These are phyloP conservation scores for Xylaria sp. DNA, from an alignment of 2,329 filamentous ascomycete genomes.

Conservation along the genomic window DNA sequence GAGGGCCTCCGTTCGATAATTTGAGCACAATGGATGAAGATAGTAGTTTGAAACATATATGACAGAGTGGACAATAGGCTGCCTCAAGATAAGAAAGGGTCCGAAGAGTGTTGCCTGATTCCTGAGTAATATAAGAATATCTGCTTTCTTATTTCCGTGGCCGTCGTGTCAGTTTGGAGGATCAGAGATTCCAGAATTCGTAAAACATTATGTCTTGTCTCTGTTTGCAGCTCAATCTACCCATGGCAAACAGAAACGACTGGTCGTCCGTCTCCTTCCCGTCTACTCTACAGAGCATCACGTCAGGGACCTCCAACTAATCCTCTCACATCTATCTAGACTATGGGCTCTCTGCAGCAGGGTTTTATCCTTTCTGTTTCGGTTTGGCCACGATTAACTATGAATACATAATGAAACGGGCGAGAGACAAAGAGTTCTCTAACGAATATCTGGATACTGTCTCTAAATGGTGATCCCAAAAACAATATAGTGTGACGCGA, in stretches of 20 bases:
- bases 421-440: neutral
- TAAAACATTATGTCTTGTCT: constrained; percentile 2
- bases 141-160: neutral
- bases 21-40: neutral
- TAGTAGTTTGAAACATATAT: neutral
- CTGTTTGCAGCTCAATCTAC: constrained; percentile 11
- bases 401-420: neutral
- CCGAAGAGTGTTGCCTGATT: neutral
- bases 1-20: neutral
- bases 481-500: too few species aligned
- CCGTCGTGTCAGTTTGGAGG: neutral
- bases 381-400: neutral
- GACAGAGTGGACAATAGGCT: neutral
- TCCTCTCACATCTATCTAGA: neutral
- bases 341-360: neutral
- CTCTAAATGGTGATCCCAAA: too few species aligned
- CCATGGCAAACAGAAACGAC: neutral
- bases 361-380: neutral
- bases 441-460: neutral
- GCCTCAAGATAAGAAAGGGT: neutral
- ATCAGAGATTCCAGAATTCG: too few species aligned
- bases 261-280: neutral
- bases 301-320: neutral
- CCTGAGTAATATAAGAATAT: too few species aligned
- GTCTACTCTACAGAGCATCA: neutral